Evolutionary conservation across 177 flowering plant species (phyloP).

Genomic region (Telopea speciosissima): DNA sequence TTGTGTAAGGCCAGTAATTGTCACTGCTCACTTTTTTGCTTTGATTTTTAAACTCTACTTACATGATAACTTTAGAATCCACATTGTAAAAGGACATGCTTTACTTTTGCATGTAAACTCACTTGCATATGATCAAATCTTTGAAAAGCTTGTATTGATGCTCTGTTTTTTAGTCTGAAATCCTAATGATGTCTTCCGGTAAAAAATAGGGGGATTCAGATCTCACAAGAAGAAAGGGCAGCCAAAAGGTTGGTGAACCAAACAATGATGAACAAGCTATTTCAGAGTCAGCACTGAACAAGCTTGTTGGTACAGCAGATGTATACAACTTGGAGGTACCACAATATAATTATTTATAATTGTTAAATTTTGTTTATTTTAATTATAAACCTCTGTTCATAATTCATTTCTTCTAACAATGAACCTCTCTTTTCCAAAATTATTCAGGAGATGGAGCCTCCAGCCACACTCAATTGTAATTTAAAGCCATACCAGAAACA

Average conservation of each 20-base stretch:
- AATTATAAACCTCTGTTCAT: too few species aligned
- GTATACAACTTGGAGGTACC: conserved; percentile 58
- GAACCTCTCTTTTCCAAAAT: not conserved
- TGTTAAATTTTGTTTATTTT: not conserved
- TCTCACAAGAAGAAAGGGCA: conserved; percentile 36
- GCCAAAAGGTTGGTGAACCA: conserved; percentile 27
- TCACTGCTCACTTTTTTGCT: not conserved
- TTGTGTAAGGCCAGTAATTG: not conserved
- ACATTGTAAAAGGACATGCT: too few species aligned
- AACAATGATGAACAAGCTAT: conserved; percentile 47
- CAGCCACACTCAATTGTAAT: conserved; percentile 46
- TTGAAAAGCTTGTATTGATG: too few species aligned
- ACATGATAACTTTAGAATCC: not conserved
- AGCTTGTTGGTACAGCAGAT: conserved; percentile 66
- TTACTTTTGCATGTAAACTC: too few species aligned
- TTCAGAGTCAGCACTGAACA: conserved; percentile 49
- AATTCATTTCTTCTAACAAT: not conserved
- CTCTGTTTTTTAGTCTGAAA: too few species aligned
- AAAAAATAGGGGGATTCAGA: conserved; percentile 29
- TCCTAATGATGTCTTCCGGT: not conserved
- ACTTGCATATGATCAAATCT: too few species aligned
- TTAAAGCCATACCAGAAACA: conserved; percentile 69
- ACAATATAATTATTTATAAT: not conserved
- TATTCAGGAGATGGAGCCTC: conserved; percentile 69
- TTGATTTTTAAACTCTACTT: not conserved